Evolutionary conservation across 768 basidiomycete genomes (phyloP).

Genomic region (Leccinum boreale): DNA sequence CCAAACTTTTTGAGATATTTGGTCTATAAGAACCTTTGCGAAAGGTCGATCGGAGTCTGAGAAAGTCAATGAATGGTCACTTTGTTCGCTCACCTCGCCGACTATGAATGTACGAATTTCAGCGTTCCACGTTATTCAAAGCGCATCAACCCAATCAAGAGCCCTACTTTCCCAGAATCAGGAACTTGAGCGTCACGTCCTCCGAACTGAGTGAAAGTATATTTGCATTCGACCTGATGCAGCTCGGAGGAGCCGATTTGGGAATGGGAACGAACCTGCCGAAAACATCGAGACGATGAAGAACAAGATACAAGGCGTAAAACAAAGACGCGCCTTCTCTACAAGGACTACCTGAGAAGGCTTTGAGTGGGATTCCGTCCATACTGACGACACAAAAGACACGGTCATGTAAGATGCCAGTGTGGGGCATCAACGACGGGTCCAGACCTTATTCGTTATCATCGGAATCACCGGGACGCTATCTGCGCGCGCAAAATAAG

Average conservation of each 20-base stretch:
- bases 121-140: slow-evolving; percentile 12
- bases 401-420: neutral
- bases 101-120: too few relatives aligned
- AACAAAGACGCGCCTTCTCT: slow-evolving; percentile 55
- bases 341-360: slow-evolving; percentile 73
- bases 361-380: slow-evolving; percentile 59
- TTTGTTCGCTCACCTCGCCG: too few relatives aligned
- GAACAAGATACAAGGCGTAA: neutral
- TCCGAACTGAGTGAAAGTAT: slow-evolving; percentile 67
- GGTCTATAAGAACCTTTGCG: too few relatives aligned
- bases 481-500: slow-evolving; percentile 48
- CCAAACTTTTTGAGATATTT: too few relatives aligned
- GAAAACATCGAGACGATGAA: neutral
- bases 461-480: slow-evolving; percentile 49
- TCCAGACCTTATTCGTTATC: slow-evolving; percentile 57
- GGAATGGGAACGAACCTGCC: slow-evolving; percentile 77
- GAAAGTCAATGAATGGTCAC: too few relatives aligned
- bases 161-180: too few relatives aligned
- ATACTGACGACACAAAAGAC: slow-evolving; percentile 36
- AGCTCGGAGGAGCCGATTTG: slow-evolving; percentile 66
- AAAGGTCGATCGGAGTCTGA: too few relatives aligned
- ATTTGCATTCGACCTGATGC: slow-evolving; percentile 71
- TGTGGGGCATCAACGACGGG: neutral
- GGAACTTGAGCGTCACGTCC: neutral
- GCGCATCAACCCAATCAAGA: slow-evolving; percentile 36